Base-by-base conservation (phyloP, 2,329 filamentous ascomycete species). In the Microthyrium microscopicum region DNA sequence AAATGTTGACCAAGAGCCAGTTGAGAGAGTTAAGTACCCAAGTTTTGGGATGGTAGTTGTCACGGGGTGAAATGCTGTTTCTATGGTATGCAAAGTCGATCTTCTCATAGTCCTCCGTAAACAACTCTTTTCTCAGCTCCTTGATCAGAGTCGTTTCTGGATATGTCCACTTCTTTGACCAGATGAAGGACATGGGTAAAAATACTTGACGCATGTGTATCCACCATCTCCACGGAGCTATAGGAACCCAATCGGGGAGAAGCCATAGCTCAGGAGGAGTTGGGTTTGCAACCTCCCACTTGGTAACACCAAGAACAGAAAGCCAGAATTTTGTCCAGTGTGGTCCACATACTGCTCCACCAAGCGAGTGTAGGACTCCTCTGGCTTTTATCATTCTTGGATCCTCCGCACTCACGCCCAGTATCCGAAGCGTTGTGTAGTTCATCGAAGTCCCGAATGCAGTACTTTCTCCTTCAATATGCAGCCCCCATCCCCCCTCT, bases 251-350 rank as follows among this genome's bases (percentile, higher is more conserved):
- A 52, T 93, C 81, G 0, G 85, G 85, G 3, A 94, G 59, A 26
- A 93, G 64, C 89, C 89, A 98, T 28, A 95, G 54, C 58, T 98
- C 89, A 0, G 89, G 81, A 1, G 89, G 89, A 2, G 89, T 74
- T 1, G 89, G 89, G 46, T 95, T 98, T 44, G 95, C 85, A 38
- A 89, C 74, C 35, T 92, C 83, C 84, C 87, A 98, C 19, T 77
- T 62, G 49, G 74, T 74, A 4, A 95, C 69, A 12, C 84, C 84
- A 39, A 98, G 57, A 3, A 91, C 66, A 25, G 77, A 77, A 29
- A 98, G 66, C 84, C 85, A 94, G 54, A 91, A 91, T 51, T 98
- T 98, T n/a, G 73, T 73, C 89, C 89, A 98, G 51, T 95, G 89
- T 16, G 89, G 91, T 2, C 72, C 73, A 46, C 83, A 74, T 11